Conservation (phyloP, 768 basidiomycete species). For the Psilocybe cubensis region DNA sequence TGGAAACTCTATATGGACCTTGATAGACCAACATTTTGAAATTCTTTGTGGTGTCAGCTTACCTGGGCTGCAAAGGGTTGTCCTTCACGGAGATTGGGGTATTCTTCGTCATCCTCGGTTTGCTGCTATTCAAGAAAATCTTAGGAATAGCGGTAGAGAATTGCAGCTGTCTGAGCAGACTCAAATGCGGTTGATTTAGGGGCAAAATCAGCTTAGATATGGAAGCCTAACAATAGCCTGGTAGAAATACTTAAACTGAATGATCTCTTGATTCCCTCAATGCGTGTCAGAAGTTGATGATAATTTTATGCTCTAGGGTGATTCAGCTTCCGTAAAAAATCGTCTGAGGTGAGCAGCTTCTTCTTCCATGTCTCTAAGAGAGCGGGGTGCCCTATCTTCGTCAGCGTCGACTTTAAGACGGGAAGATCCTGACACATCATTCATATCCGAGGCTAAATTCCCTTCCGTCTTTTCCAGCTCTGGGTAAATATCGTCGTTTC, state of each 20-base stretch:
- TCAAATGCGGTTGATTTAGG: not conserved
- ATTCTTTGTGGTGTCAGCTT: constrained; percentile 43
- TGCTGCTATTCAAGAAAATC: constrained; percentile 26
- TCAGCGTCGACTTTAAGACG: constrained; percentile 70
- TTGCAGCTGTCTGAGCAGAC: constrained; percentile 22
- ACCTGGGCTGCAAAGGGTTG: constrained; percentile 47
- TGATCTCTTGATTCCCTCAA: not conserved
- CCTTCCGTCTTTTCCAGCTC: constrained; percentile 71
- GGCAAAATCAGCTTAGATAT: too few relatives aligned
- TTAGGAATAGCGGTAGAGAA: constrained; percentile 35
- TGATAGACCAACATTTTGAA: constrained; percentile 51
- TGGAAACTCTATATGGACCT: constrained; percentile 38
- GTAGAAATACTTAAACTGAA: too few relatives aligned
- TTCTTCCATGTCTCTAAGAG: constrained; percentile 75
- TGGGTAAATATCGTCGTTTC: constrained; percentile 80
- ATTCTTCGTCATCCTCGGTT: constrained; percentile 43
- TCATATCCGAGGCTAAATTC: constrained; percentile 45
- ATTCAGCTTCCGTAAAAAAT: constrained; percentile 44
- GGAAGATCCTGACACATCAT: constrained; percentile 23
- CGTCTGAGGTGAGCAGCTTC: constrained; percentile 72
- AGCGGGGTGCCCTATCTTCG: constrained; percentile 63
- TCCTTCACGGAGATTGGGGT: constrained; percentile 60
- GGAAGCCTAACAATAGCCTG: too few relatives aligned
- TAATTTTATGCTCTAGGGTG: not conserved
- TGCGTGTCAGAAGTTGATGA: not conserved